Evolutionary conservation across 306 rosid species (phyloP).

Genomic region (Hylodesmum podocarpum): DNA sequence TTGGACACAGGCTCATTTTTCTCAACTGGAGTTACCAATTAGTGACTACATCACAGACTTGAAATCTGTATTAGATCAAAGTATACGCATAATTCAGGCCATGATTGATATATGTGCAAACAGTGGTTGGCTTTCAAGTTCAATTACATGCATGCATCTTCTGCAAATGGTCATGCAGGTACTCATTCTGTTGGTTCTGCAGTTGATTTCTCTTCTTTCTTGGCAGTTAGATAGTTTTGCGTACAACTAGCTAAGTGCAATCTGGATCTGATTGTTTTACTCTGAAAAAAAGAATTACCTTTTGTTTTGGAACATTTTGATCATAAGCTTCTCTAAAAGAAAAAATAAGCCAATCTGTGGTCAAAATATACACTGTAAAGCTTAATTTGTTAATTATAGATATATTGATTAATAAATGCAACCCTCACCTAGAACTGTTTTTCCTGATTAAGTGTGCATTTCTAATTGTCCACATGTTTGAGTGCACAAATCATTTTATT

Average conservation of each 20-base stretch:
- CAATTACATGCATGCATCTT: constrained; percentile 89
- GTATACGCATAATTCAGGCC: constrained; percentile 95
- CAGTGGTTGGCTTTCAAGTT: constrained; percentile 94
- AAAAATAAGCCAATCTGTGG: not conserved
- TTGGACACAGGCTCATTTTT: constrained; percentile 80
- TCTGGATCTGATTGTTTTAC: not conserved
- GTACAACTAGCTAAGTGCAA: constrained; percentile 1
- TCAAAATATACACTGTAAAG: not conserved
- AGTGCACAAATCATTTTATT: not conserved
- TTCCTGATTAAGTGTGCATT: not conserved
- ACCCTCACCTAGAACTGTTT: not conserved
- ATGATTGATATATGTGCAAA: constrained; percentile 98
- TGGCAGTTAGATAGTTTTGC: constrained; percentile 13
- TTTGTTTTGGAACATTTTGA: not conserved
- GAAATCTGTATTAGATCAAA: constrained; percentile 95
- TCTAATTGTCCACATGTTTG: not conserved
- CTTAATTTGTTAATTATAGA: not conserved
- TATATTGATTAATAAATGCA: not conserved
- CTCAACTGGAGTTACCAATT: constrained; percentile 89
- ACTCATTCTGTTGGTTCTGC: constrained; percentile 19
- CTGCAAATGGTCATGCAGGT: constrained; percentile 99
- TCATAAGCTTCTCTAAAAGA: not conserved
- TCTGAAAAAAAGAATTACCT: not conserved
- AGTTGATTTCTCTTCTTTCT: constrained; percentile 9
- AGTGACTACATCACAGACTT: constrained; percentile 91